phyloP scores from a whole-genome alignment of 331 rosid species.

The Malus hybrid region DNA sequence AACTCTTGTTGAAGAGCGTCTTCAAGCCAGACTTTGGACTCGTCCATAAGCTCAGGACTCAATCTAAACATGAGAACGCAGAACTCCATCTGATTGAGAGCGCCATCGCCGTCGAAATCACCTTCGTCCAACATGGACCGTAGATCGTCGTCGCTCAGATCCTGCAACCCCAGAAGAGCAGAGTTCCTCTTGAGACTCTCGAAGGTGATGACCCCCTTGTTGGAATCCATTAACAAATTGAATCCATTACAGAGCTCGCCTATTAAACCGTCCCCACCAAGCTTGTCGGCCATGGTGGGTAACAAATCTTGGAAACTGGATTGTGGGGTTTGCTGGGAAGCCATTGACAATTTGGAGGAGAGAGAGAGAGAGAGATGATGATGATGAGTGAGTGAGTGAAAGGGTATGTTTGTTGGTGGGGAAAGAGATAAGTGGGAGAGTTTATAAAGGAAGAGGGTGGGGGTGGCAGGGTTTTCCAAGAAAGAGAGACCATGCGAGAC shows the following conservation, averaged over 20 bases:
- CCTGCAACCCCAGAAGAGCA: slow-evolving; percentile 47
- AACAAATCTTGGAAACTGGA: slow-evolving; percentile 50
- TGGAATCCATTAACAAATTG: slow-evolving; percentile 47
- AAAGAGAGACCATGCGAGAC: slow-evolving; percentile 50
- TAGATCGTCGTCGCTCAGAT: slow-evolving; percentile 57
- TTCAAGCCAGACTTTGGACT: slow-evolving; percentile 48
- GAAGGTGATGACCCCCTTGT: slow-evolving; percentile 58
- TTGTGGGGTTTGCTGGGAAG: slow-evolving; percentile 37
- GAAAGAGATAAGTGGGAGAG: neutral
- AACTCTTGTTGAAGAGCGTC: slow-evolving; percentile 45
- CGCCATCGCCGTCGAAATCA: slow-evolving; percentile 79
- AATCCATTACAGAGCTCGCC: slow-evolving; percentile 72
- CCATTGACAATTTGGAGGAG: slow-evolving; percentile 30
- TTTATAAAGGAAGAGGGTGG: neutral
- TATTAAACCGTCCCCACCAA: slow-evolving; percentile 68
- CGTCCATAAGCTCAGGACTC: slow-evolving; percentile 84
- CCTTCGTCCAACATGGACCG: slow-evolving; percentile 59
- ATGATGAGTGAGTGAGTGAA: neutral
- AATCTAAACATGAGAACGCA: slow-evolving; percentile 84
- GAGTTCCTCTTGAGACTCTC: slow-evolving; percentile 76
- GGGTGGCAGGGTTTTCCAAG: slow-evolving; percentile 36
- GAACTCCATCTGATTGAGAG: slow-evolving; percentile 71
- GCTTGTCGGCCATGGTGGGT: slow-evolving; percentile 70
- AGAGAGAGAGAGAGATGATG: neutral
- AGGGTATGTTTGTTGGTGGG: neutral